Evolutionary conservation across 768 basidiomycete genomes (phyloP).

Genomic region (Hygrocybe punicea): DNA sequence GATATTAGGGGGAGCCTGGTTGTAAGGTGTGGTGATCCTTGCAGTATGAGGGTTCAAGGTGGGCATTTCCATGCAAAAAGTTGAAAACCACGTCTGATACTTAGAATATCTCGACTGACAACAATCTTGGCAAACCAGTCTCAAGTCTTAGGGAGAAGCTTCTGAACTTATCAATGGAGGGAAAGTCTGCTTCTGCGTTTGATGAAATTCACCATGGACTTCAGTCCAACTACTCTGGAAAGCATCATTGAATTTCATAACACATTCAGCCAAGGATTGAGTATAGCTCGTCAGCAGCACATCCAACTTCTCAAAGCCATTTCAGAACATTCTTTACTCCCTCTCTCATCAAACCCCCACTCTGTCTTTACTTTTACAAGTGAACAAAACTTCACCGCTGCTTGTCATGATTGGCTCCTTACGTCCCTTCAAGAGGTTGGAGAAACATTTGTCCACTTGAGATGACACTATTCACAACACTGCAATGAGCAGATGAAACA

Average conservation of each 20-base stretch:
- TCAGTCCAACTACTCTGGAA: background rate
- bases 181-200: background rate
- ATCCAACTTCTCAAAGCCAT: background rate
- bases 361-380: background rate
- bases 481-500: no score
- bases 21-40: no score
- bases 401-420: background rate
- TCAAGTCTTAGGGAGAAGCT: background rate
- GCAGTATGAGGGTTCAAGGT: no score
- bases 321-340: background rate
- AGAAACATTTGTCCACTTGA: background rate
- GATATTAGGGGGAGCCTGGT: no score
- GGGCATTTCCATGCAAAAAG: no score
- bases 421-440: background rate
- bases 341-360: background rate
- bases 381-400: background rate
- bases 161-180: background rate
- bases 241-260: no score
- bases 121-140: background rate
- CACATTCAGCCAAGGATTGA: background rate
- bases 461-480: no score
- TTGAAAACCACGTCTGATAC: no score
- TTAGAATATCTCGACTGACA: background rate
- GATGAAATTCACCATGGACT: background rate
- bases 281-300: background rate